A percentile compares a stretch with the other conserved stretches of the same genome.
Evolutionary conservation across 1,284 basidiomycete species (phyloP).

Genomic region (Ganoderma sinense): DNA sequence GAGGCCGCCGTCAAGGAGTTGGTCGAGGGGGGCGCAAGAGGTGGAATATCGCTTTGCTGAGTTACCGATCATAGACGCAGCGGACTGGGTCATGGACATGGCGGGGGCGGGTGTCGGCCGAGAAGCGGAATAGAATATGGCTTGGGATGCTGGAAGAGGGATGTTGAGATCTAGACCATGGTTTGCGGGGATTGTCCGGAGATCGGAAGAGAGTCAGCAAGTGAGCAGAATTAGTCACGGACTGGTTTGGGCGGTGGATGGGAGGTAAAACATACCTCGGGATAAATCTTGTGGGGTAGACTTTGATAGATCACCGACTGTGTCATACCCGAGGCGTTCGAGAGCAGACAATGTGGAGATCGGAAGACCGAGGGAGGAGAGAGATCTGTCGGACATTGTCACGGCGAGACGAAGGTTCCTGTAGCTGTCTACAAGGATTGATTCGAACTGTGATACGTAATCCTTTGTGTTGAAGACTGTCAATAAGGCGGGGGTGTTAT

Average conservation of each 20-base stretch:
- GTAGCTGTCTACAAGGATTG: background rate
- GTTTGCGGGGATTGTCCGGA: constrained; percentile 3
- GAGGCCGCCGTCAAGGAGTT: constrained; percentile 66
- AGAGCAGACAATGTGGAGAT: constrained; percentile 50
- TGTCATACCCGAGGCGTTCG: constrained; percentile 58
- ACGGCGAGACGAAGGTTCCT: constrained; percentile 1
- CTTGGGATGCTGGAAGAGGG: constrained; percentile 49
- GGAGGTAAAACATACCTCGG: constrained; percentile 44
- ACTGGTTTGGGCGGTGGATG: background rate
- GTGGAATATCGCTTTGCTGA: constrained; percentile 47
- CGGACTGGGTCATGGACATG: constrained; percentile 62
- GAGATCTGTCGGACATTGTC: constrained; percentile 38
- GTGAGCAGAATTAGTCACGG: background rate
- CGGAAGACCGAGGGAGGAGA: constrained; percentile 49
- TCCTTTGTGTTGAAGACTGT: background rate
- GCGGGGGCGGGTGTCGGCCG: constrained; percentile 38
- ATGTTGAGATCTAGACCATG: constrained; percentile 53
- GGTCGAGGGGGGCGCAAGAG: constrained; percentile 58
- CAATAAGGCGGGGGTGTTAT: background rate
- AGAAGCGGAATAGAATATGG: constrained; percentile 49
- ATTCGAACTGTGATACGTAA: background rate
- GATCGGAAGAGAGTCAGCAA: constrained; percentile 10
- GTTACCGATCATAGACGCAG: constrained; percentile 50
- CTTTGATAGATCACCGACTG: constrained; percentile 51
- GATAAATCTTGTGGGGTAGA: constrained; percentile 51